phyloP scores from a whole-genome alignment of 2,329 filamentous ascomycete species.

The Pyrenochaeta sp. region DNA sequence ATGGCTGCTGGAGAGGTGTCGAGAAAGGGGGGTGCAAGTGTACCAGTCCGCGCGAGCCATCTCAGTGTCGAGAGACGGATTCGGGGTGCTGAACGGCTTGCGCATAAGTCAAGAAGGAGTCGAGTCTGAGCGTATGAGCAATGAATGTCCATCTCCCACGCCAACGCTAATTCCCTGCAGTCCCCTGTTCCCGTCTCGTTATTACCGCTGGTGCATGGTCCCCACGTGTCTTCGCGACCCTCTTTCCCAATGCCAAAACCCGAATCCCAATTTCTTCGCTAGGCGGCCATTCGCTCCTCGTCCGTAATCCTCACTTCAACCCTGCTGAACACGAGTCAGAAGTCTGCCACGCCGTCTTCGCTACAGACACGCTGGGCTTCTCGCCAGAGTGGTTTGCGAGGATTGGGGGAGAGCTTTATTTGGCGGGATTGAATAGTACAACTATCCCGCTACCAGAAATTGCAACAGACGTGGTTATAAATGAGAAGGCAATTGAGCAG shows the following conservation, averaged over 20 bases:
- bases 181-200: constrained; percentile 71
- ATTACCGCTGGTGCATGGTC: constrained; percentile 78
- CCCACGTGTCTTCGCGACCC: constrained; percentile 65
- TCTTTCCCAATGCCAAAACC: constrained; percentile 66
- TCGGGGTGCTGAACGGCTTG: constrained; percentile 61
- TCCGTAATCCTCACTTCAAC: constrained; percentile 66
- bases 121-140: constrained; percentile 13
- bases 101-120: constrained; percentile 29
- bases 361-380: constrained; percentile 64
- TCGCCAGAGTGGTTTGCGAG: constrained; percentile 76
- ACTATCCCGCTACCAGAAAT: constrained; percentile 66
- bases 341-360: constrained; percentile 73
- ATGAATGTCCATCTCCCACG: no score
- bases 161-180: constrained; percentile 29
- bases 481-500: constrained; percentile 56
- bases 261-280: constrained; percentile 67
- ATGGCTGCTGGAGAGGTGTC: constrained; percentile 67
- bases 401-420: constrained; percentile 71
- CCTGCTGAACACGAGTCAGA: constrained; percentile 50
- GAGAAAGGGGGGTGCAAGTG: constrained; percentile 68
- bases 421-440: constrained; percentile 74
- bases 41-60: constrained; percentile 69
- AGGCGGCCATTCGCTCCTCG: constrained; percentile 75
- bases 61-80: constrained; percentile 59
- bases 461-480: constrained; percentile 60